Evolutionary conservation across 1,139 yeast genomes (phyloP).

Genomic region (Scheffersomyces illinoinensis): DNA sequence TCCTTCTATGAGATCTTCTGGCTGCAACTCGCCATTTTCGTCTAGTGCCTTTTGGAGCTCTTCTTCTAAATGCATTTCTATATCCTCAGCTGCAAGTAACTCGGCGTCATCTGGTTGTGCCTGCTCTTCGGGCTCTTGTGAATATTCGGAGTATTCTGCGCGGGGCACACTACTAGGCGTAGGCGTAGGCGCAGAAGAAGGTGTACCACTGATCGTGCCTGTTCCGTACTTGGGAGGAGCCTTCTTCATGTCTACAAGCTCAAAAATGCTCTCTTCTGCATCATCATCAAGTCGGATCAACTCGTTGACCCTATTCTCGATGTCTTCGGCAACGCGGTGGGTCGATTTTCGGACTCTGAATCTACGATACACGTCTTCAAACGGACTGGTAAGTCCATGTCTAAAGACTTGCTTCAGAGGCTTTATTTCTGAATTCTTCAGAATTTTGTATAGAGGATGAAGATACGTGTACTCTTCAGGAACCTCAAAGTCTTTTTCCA

Average conservation of each 20-base stretch:
- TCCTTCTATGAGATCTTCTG: slow-evolving; percentile 8
- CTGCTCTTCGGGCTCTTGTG: slow-evolving; percentile 3
- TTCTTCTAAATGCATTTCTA: slow-evolving; percentile 30
- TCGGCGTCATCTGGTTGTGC: slow-evolving; percentile 23
- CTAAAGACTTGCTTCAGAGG: slow-evolving; percentile 50
- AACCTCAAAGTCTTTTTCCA: slow-evolving; percentile 42
- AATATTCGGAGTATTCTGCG: slow-evolving; percentile 2
- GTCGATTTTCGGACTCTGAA: slow-evolving; percentile 54
- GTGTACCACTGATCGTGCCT: slow-evolving; percentile 21
- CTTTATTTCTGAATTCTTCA: slow-evolving; percentile 42
- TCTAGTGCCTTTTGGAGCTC: slow-evolving; percentile 45
- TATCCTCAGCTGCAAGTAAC: slow-evolving; percentile 9
- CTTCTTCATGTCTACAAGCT: slow-evolving; percentile 60
- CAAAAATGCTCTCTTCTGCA: slow-evolving; percentile 81
- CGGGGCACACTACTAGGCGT: slow-evolving; percentile 16
- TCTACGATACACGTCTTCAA: slow-evolving; percentile 47
- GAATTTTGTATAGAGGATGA: slow-evolving; percentile 48
- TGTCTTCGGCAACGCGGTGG: slow-evolving; percentile 57
- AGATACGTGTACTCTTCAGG: slow-evolving; percentile 38
- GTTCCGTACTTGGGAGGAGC: slow-evolving; percentile 13
- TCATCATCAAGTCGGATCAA: slow-evolving; percentile 74
- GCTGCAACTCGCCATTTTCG: slow-evolving; percentile 12
- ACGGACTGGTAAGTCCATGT: slow-evolving; percentile 86
- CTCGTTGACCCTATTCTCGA: slow-evolving; percentile 79
- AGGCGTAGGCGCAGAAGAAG: slow-evolving; percentile 24